Conservation (phyloP, 805 yeast genomes). For the Debaryomyces maramus region DNA sequence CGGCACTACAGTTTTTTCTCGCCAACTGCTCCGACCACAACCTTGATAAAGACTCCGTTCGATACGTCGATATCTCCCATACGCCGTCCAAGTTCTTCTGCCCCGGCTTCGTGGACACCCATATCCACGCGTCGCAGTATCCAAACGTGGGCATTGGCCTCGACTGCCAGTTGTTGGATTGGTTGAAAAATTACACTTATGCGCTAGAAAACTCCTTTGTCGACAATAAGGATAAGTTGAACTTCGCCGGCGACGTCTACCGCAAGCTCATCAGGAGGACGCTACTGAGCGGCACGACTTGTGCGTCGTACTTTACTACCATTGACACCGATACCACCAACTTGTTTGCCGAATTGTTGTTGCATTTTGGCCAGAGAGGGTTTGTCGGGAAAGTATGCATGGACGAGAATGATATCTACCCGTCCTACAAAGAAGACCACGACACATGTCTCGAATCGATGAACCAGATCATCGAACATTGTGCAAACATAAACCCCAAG, state of each 20-base stretch:
- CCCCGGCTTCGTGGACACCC: slow-evolving; percentile 48
- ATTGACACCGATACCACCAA: slow-evolving; percentile 77
- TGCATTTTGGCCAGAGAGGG: slow-evolving; percentile 77
- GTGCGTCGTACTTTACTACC: slow-evolving; percentile 90
- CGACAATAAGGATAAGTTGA: slow-evolving; percentile 33
- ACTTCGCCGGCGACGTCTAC: slow-evolving; percentile 63
- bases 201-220: slow-evolving; percentile 75
- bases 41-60: slow-evolving; percentile 9
- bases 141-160: slow-evolving; percentile 67
- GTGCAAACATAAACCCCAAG: slow-evolving; percentile 52
- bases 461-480: slow-evolving; percentile 54
- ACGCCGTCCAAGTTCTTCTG: slow-evolving; percentile 59
- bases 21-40: slow-evolving; percentile 2
- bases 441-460: slow-evolving; percentile 58
- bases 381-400: slow-evolving; percentile 92
- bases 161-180: slow-evolving; percentile 78
- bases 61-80: slow-evolving; percentile 29
- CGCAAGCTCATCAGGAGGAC: slow-evolving; percentile 67
- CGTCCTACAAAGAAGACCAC: slow-evolving; percentile 65
- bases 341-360: slow-evolving; percentile 69
- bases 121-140: slow-evolving; percentile 47
- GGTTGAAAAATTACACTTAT: slow-evolving; percentile 87
- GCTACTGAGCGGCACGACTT: slow-evolving; percentile 80
- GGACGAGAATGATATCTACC: slow-evolving; percentile 69
- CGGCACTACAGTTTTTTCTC: slow-evolving; percentile 20